These are phyloP conservation scores for Lyophyllum semitale DNA, from an alignment of 768 basidiomycete genomes.

Conservation along the genomic window DNA sequence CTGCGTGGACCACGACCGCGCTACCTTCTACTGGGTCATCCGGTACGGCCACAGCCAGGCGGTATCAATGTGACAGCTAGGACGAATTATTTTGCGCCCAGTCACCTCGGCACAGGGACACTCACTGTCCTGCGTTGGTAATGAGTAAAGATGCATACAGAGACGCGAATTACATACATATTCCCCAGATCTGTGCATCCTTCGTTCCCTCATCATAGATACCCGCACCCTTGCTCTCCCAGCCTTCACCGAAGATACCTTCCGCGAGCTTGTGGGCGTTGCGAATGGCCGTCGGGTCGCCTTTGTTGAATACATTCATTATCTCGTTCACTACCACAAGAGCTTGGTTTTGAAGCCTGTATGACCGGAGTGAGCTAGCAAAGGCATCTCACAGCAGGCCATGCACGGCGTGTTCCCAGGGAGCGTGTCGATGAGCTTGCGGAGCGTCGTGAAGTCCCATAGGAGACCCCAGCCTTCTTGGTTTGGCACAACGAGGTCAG, in stretches of 20 bases:
- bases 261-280: constrained; percentile 74
- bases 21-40: constrained; percentile 96
- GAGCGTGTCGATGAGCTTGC: constrained; percentile 70
- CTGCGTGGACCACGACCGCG: constrained; percentile 96
- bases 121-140: constrained; percentile 37
- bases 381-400: background rate
- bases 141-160: background rate
- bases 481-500: constrained; percentile 94
- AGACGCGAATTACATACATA: constrained; percentile 47
- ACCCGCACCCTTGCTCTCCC: constrained; percentile 71
- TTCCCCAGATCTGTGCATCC: constrained; percentile 74
- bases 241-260: constrained; percentile 79
- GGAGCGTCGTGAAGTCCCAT: constrained; percentile 85
- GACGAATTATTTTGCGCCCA: background rate
- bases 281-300: constrained; percentile 54
- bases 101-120: background rate
- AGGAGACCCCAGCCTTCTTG: constrained; percentile 81
- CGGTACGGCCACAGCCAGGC: constrained; percentile 95
- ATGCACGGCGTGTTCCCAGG: constrained; percentile 72
- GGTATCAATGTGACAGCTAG: constrained; percentile 79
- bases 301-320: constrained; percentile 83
- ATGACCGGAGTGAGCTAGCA: background rate
- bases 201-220: constrained; percentile 70
- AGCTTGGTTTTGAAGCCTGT: constrained; percentile 76
- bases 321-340: constrained; percentile 78